phyloP scores from a whole-genome alignment of 371 early-diverging fungal genomes.

The Apophysomyces variabilis region DNA sequence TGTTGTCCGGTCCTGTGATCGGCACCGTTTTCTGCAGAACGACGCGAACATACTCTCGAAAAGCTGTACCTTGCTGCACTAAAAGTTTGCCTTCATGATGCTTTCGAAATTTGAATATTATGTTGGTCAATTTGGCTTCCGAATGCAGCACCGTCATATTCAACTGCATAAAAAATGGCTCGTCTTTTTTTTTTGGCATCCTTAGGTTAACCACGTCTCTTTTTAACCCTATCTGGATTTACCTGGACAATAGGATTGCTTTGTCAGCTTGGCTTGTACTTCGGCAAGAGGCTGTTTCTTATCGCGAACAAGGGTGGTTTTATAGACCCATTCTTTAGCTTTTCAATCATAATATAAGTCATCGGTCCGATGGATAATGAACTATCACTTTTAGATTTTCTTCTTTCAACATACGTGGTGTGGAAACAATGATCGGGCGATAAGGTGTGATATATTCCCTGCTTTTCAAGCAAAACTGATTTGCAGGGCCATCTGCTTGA shows the following conservation, averaged over 20 bases:
- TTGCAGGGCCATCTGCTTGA: conserved; percentile 56
- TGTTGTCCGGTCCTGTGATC: conserved; percentile 9
- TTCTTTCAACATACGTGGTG: conserved; percentile 29
- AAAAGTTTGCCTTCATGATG: conserved; percentile 55
- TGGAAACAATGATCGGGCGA: conserved; percentile 48
- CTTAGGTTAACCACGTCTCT: background rate
- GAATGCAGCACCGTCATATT: conserved; percentile 29
- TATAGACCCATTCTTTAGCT: conserved; percentile 39
- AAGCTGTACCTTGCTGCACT: conserved; percentile 50
- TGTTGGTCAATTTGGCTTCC: conserved; percentile 34
- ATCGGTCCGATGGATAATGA: background rate
- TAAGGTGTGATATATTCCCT: conserved; percentile 56
- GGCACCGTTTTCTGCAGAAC: conserved; percentile 34
- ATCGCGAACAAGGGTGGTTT: conserved; percentile 38
- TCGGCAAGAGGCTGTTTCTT: conserved; percentile 37
- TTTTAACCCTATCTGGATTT: conserved; percentile 7
- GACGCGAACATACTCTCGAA: conserved; percentile 35
- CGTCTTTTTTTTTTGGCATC: conserved; percentile 26
- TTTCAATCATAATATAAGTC: background rate
- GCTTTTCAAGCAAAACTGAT: conserved; percentile 50
- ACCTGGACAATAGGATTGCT: conserved; percentile 56
- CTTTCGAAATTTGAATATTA: conserved; percentile 46
- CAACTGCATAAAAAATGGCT: conserved; percentile 47
- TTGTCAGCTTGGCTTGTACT: conserved; percentile 37
- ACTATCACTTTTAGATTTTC: background rate